phyloP scores from a whole-genome alignment of 2,329 filamentous ascomycete species.

The Hansfordia pulvinata region DNA sequence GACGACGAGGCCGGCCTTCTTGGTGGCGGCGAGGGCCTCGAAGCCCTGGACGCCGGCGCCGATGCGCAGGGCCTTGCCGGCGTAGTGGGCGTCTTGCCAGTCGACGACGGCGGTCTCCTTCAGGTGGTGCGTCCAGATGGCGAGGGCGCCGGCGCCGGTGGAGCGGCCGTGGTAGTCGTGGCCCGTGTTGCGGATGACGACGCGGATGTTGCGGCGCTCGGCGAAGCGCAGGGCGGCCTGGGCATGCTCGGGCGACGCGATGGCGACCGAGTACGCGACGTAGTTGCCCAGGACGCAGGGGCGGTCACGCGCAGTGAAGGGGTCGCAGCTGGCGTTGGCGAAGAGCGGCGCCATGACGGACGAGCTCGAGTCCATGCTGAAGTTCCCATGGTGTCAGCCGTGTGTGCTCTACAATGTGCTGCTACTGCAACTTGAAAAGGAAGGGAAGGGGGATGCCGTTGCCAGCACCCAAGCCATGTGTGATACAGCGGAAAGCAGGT shows the following conservation, averaged over 20 bases:
- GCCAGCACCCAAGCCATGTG: no score
- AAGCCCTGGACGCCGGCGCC: conserved; percentile 37
- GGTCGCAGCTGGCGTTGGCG: conserved; percentile 25
- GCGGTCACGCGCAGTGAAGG: conserved; percentile 21
- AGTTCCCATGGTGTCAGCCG: no score
- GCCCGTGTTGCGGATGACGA: conserved; percentile 29
- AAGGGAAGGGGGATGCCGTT: no score
- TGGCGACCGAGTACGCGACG: conserved; percentile 24
- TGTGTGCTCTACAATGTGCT: no score
- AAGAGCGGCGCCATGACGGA: conserved; percentile 22
- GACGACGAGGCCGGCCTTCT: conserved; percentile 23
- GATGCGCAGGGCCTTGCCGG: conserved; percentile 35
- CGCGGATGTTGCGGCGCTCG: conserved; percentile 20
- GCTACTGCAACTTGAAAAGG: no score
- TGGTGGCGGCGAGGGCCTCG: conserved; percentile 26
- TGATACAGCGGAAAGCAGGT: no score
- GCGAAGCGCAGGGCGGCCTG: conserved; percentile 20
- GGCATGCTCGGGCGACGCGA: conserved; percentile 16
- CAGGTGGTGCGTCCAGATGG: conserved; percentile 27
- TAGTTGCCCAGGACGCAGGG: conserved; percentile 31
- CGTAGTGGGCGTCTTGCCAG: conserved; percentile 27
- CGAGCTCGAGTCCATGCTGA: conserved; percentile 14
- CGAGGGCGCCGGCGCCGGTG: conserved; percentile 29
- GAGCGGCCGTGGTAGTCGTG: conserved; percentile 31
- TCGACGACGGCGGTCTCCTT: conserved; percentile 21